Percentiles rank a stretch among this genome's conserved stretches.
These are phyloP conservation scores for Stellera chamaejasme DNA, from an alignment of 345 rosid genomes.

Conservation along the genomic window DNA sequence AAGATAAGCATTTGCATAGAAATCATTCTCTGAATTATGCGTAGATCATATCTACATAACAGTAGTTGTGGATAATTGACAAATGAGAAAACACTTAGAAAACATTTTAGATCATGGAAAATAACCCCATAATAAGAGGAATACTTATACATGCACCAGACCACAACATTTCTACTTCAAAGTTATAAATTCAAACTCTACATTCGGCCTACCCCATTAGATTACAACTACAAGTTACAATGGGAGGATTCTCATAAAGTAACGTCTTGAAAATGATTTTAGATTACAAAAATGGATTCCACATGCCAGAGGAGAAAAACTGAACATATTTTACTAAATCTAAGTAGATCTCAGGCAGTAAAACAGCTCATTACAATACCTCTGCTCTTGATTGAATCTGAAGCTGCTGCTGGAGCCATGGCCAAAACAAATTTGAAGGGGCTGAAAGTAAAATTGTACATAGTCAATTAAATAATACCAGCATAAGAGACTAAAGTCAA, in stretches of 20 bases:
- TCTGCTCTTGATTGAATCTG: slow-evolving; percentile 70
- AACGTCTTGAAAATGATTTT: no score
- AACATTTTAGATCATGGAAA: background rate
- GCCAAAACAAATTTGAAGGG: slow-evolving; percentile 24
- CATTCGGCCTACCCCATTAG: background rate
- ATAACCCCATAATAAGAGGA: no score
- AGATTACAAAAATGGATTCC: no score
- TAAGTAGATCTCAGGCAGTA: slow-evolving; percentile 2
- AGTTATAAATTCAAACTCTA: background rate
- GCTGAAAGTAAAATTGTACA: background rate
- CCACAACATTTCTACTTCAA: background rate
- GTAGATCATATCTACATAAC: no score
- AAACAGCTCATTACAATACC: slow-evolving; percentile 26
- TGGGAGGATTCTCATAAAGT: no score
- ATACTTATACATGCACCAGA: no score
- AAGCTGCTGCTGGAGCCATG: slow-evolving; percentile 49
- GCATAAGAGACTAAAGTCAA: no score
- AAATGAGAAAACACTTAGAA: background rate
- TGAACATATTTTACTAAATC: slow-evolving; percentile 1
- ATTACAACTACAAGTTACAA: background rate
- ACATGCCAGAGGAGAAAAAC: no score
- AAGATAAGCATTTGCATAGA: background rate
- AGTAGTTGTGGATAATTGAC: background rate
- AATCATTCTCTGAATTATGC: background rate
- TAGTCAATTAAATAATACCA: background rate